phyloP scores from a whole-genome alignment of 2,329 filamentous ascomycete genomes.

The Cladophialophora psammophila region DNA sequence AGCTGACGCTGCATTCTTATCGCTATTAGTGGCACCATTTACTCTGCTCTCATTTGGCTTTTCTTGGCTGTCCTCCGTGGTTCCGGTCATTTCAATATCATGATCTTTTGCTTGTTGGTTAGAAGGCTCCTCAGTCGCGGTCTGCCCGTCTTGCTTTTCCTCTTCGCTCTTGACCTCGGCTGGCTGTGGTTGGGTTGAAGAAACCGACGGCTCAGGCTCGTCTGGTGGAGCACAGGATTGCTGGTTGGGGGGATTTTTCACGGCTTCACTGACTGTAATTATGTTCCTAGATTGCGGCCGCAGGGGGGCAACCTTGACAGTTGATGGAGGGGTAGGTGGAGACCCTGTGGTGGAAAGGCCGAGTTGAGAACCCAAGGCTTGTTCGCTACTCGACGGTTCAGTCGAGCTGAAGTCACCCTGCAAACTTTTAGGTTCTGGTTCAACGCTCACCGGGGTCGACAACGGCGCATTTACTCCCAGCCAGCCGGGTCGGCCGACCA shows the following conservation, averaged over 20 bases:
- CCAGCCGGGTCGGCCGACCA: slow-evolving; percentile 22
- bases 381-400: slow-evolving; percentile 5
- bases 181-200: slow-evolving; percentile 4
- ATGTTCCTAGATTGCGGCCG: slow-evolving; percentile 1
- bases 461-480: slow-evolving; percentile 7
- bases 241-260: background rate
- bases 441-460: slow-evolving; percentile 8
- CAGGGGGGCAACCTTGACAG: background rate
- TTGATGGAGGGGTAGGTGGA: slow-evolving; percentile 1
- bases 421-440: slow-evolving; percentile 32
- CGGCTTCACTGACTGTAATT: background rate
- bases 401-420: slow-evolving; percentile 33
- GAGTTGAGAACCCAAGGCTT: background rate
- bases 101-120: slow-evolving; percentile 1
- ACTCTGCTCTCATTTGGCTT: slow-evolving; percentile 9
- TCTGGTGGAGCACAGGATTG: background rate
- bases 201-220: background rate
- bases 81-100: slow-evolving; percentile 24
- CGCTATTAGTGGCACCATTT: slow-evolving; percentile 4
- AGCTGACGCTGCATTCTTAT: slow-evolving; percentile 2
- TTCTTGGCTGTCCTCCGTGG: background rate
- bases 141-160: background rate
- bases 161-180: background rate
- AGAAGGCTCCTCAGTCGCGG: background rate
- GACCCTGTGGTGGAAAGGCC: slow-evolving; percentile 6